A percentile compares a stretch with the other conserved stretches of the same genome.
Evolutionary conservation across 768 basidiomycete genomes (phyloP).

Genomic region (Clavulina sp.): DNA sequence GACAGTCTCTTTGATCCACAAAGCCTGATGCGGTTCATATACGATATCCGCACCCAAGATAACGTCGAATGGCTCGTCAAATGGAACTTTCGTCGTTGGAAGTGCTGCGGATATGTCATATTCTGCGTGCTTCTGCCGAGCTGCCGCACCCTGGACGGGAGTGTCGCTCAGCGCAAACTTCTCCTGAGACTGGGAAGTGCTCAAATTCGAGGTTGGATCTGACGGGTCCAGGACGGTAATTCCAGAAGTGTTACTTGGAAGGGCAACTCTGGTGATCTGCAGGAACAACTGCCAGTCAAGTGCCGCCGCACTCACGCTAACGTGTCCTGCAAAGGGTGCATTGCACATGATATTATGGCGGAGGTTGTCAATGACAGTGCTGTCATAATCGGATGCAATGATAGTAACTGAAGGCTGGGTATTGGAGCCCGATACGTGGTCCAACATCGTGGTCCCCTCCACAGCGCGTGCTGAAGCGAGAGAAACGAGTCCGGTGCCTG

Average conservation of each 20-base stretch:
- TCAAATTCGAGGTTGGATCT: too few relatives aligned
- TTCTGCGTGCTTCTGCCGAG: too few relatives aligned
- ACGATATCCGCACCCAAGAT: slow-evolving; percentile 68
- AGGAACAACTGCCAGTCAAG: slow-evolving; percentile 44
- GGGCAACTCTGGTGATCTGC: neutral
- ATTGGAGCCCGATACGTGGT: neutral
- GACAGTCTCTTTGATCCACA: slow-evolving; percentile 50
- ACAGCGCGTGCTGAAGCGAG: slow-evolving; percentile 41
- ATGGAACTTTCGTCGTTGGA: slow-evolving; percentile 23
- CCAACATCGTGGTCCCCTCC: neutral
- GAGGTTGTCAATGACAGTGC: slow-evolving; percentile 56
- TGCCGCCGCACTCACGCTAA: slow-evolving; percentile 25
- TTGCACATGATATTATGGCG: slow-evolving; percentile 40
- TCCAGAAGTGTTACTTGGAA: neutral
- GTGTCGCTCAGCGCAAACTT: too few relatives aligned
- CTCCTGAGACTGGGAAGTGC: too few relatives aligned
- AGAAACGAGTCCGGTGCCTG: slow-evolving; percentile 71
- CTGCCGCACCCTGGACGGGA: too few relatives aligned
- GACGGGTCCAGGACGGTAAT: neutral
- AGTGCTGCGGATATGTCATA: neutral
- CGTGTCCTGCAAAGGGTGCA: slow-evolving; percentile 14
- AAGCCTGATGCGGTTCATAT: slow-evolving; percentile 52
- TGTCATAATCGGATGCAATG: slow-evolving; percentile 64
- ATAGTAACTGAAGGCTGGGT: slow-evolving; percentile 19
- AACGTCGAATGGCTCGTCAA: slow-evolving; percentile 37